Evolutionary conservation across 75 land plant species (phyloP).

Genomic region (Adiantum capillusveneris): DNA sequence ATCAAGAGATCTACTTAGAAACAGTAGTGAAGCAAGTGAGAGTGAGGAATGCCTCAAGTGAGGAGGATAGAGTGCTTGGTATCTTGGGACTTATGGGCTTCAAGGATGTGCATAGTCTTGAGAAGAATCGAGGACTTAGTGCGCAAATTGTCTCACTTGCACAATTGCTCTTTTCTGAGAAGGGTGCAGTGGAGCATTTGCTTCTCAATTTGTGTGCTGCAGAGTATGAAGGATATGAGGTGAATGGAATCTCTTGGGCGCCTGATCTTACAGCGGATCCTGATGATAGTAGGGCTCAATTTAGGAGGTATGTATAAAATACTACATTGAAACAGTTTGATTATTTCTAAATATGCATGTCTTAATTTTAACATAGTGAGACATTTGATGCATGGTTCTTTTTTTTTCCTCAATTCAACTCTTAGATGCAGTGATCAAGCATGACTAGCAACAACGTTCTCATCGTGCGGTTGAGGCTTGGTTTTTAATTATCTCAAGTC

Average conservation of each 20-base stretch:
- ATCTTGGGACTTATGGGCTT: conserved; percentile 3
- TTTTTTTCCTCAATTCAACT: too few relatives aligned
- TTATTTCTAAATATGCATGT: too few relatives aligned
- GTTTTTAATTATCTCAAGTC: too few relatives aligned
- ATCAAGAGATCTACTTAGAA: background rate
- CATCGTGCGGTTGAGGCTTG: too few relatives aligned
- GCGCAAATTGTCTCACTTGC: background rate
- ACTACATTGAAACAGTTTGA: too few relatives aligned
- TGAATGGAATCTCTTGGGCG: conserved; percentile 5
- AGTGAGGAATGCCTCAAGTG: background rate
- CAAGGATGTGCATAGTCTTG: background rate
- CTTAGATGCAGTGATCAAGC: too few relatives aligned
- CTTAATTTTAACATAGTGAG: too few relatives aligned
- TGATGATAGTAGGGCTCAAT: background rate
- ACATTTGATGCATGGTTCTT: too few relatives aligned
- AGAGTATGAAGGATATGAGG: conserved; percentile 7
- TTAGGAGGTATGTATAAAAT: too few relatives aligned
- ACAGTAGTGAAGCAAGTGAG: conserved; percentile 6
- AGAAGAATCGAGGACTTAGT: background rate
- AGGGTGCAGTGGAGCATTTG: background rate
- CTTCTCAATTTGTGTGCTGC: conserved; percentile 4
- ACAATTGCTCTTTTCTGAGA: background rate
- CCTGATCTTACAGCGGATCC: conserved; percentile 2
- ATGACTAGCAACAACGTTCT: too few relatives aligned
- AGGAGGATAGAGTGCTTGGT: conserved; percentile 3